These are phyloP conservation scores for Zizania palustris DNA, from an alignment of 202 grass and related monocot genomes.

Conservation along the genomic window DNA sequence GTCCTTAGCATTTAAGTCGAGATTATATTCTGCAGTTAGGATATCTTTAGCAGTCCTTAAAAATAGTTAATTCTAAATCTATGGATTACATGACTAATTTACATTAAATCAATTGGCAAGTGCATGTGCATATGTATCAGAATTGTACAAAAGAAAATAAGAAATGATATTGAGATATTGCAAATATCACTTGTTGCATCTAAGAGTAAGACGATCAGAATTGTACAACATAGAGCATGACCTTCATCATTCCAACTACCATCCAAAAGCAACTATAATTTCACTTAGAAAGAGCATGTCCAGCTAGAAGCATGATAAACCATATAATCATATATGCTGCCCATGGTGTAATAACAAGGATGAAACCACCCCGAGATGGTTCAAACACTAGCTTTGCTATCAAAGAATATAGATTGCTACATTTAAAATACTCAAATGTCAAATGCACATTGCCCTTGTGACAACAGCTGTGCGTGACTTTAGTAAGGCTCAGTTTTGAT, in stretches of 20 bases:
- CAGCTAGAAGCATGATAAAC: conserved; percentile 20
- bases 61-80: no score
- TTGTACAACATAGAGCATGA: not conserved
- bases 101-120: no score
- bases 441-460: not conserved
- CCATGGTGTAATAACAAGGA: not conserved
- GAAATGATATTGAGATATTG: no score
- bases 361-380: not conserved
- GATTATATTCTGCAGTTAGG: no score
- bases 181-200: not conserved
- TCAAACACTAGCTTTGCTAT: not conserved
- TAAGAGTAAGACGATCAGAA: conserved; percentile 2
- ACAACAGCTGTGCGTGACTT: not conserved
- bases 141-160: no score
- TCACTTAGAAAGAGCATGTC: conserved; percentile 29
- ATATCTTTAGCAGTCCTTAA: no score
- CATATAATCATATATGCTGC: conserved; percentile 7
- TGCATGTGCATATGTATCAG: no score
- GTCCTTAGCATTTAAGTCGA: no score
- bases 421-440: not conserved
- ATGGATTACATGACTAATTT: no score
- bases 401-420: not conserved
- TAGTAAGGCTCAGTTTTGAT: conserved; percentile 7
- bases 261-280: conserved; percentile 1
- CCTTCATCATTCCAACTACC: conserved; percentile 12